Evolutionary conservation across 2,329 filamentous ascomycete genomes (phyloP).

Genomic region (Gnomoniopsis smithogilvyi): DNA sequence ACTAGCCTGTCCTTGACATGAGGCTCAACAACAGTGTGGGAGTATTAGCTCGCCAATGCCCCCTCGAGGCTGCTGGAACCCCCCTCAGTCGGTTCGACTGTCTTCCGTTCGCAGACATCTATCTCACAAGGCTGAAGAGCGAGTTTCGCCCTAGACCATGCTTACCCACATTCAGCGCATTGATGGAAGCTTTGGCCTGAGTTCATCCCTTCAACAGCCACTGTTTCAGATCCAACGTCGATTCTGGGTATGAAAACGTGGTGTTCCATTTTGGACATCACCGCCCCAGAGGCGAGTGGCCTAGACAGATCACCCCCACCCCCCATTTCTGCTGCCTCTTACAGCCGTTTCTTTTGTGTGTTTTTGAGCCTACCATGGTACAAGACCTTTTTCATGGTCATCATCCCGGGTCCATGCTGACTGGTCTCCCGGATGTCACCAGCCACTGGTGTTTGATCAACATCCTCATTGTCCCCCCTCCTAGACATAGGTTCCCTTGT

Average conservation of each 20-base stretch:
- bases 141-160: no score
- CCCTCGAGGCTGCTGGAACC: not conserved
- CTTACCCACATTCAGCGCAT: not conserved
- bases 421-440: not conserved
- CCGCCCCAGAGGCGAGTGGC: no score
- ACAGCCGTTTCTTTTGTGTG: no score
- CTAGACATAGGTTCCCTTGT: not conserved
- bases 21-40: not conserved
- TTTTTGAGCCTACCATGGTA: not conserved
- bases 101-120: not conserved
- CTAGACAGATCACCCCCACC: no score
- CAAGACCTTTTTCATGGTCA: not conserved
- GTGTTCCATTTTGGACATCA: not conserved
- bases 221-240: not conserved
- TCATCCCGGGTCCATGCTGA: not conserved
- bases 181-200: not conserved
- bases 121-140: not conserved
- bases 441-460: not conserved
- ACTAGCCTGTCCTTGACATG: not conserved
- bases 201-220: not conserved
- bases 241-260: not conserved
- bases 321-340: no score
- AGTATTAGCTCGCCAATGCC: not conserved
- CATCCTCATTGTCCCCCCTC: not conserved
- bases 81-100: not conserved